Base-by-base conservation (phyloP, 257 asterid species). In the Solanum sitiens region DNA sequence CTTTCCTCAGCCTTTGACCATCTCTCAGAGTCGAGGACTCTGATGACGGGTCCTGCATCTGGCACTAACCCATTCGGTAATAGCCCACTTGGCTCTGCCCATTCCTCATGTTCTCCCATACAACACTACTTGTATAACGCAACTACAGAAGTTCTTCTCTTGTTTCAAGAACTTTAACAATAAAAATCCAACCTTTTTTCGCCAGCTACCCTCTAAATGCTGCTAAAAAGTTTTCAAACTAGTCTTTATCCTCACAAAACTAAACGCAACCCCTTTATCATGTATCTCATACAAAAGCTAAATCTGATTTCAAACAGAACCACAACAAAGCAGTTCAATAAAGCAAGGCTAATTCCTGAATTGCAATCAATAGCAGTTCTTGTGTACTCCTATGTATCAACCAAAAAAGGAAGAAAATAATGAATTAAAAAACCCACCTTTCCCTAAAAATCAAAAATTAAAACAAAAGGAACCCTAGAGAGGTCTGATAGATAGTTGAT, bases 1-100 rank as follows among this genome's bases (percentile, higher is more conserved):
- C 98, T 94, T 91, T 93, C 98, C 94, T 97, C 99, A 10, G 98
- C 98, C 88, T 84, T 95, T 87, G 86, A 88, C 99, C 99, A 97
- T 90, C 98, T 92, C 50, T 94, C 98, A 2, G 91, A 79, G 89
- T 97, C 98, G 16, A 94, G 91, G 33, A 90, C 92, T 85, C 72
- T 90, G 90, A 92, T 88, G 85, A 95, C 93, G 2, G 93, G 95
- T 53, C 92, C 95, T 32, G 97, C 94, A 89, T 95, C 93, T 30
- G 93, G 95, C 94, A 94, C 88, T 42, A 97, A 92, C 90, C 99
- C 99, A 84, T 93, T 95, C 4, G 95, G 98, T 89, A 91, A 89
- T 3, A 89, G 94, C 94, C 94, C 98, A 89, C 89, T 92, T 86
- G 94, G 91, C 93, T 93, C 96, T 82, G 91, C 92, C 98, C 97